Percentiles rank a stretch among this genome's conserved stretches.
phyloP scores from a whole-genome alignment of 306 rosid genomes.

The Adenanthera pavonina region DNA sequence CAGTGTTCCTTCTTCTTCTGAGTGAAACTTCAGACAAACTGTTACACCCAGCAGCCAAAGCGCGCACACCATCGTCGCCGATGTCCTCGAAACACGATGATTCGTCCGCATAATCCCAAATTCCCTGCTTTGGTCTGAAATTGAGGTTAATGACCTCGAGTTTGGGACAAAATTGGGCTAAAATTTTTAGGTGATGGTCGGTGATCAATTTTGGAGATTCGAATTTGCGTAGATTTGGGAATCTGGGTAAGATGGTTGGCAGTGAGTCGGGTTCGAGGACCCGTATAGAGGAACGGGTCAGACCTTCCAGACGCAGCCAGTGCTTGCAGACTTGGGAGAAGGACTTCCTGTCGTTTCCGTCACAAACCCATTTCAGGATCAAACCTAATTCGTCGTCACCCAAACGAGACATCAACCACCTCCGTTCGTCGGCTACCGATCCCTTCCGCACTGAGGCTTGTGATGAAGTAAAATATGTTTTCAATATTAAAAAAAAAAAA shows the following conservation, averaged over 20 bases:
- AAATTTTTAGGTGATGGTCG: constrained; percentile 19
- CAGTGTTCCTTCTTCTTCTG: constrained; percentile 32
- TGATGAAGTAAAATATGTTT: too few relatives aligned
- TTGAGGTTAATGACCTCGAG: constrained; percentile 30
- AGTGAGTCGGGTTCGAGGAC: constrained; percentile 20
- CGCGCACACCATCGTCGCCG: constrained; percentile 15
- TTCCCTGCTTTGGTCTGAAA: background rate
- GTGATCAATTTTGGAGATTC: constrained; percentile 20
- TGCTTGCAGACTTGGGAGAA: constrained; percentile 41
- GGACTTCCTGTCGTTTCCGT: constrained; percentile 21
- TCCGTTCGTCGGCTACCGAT: background rate
- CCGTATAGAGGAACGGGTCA: constrained; percentile 26
- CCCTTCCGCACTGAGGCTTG: background rate
- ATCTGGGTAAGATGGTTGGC: constrained; percentile 28
- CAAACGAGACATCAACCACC: constrained; percentile 12
- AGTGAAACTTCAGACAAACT: constrained; percentile 28
- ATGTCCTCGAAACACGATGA: constrained; percentile 1
- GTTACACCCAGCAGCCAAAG: constrained; percentile 30
- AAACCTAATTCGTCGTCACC: constrained; percentile 38
- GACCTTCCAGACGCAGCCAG: constrained; percentile 43
- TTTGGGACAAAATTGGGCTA: constrained; percentile 40
- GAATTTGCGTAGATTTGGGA: constrained; percentile 35
- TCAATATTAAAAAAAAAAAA: too few relatives aligned
- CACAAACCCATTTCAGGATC: constrained; percentile 25
- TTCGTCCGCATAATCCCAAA: background rate